Evolutionary conservation across 2,329 filamentous ascomycete genomes (phyloP), one percentile per base, ranked within the genome.

Genomic region (Clarireedia paspali): DNA sequence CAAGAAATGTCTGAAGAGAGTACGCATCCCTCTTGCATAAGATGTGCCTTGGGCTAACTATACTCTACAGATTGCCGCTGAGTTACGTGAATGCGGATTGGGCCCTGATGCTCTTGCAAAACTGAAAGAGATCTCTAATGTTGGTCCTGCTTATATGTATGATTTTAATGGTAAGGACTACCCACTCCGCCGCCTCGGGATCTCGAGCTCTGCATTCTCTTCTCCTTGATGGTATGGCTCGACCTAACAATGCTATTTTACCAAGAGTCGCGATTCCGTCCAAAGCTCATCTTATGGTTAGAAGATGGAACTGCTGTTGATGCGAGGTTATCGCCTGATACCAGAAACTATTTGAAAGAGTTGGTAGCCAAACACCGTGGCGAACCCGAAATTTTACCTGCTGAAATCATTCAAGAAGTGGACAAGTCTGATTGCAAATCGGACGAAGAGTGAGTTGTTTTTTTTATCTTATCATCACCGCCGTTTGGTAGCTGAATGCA

Each of bases 1-100:
- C 56, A 95, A 95, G 72, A 95, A 95, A 74, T 89, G 88, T 71
- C 85, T 95, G 68, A 92, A 91, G 68, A 85, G 85, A 67, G 85
- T 95, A 15, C 26, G 49, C 24, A 34, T 34, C 30, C 30, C 10
- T 34, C 30, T 34, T 34, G 30, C 30, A 34, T 9, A 34, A 1
- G 10, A 34, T 34, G 12, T 34, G 5, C 9, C 30, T 4, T 34
- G 30, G 14, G n/a, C 30, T 48, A 24, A 36, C 9, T 9, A 6
- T 10, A 1, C 30, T 20, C 10, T n/a, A 6, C 26, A 55, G 53
- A 55, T 55, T 50, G 53, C 53, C 40, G 49, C 38, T 6, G 53
- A 55, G 26, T 38, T 55, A 50, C 47, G 36, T 44, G 38, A 50
- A 14, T 55, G 34, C 10, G 53, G 53, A 9, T 47, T 55, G 14